phyloP scores from a whole-genome alignment of 2,329 filamentous ascomycete genomes.

The Verticillium isaacii region DNA sequence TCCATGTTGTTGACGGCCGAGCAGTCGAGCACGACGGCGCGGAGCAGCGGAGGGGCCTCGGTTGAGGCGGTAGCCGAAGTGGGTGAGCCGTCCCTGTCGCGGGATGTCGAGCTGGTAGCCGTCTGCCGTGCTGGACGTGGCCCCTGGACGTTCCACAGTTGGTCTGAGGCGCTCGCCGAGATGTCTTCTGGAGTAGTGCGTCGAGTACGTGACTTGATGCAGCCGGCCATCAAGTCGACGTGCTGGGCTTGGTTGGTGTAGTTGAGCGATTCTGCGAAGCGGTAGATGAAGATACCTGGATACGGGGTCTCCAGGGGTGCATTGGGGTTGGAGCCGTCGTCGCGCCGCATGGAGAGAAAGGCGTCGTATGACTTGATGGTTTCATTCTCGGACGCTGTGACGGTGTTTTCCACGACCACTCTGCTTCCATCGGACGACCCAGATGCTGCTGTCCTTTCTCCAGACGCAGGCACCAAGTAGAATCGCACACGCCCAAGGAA shows the following conservation, averaged over 20 bases:
- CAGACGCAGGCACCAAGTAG: background rate
- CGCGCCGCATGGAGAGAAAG: constrained; percentile 43
- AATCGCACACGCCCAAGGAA: constrained; percentile 35
- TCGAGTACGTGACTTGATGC: constrained; percentile 35
- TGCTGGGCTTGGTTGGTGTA: constrained; percentile 50
- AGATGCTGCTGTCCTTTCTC: background rate
- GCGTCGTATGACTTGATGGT: constrained; percentile 18
- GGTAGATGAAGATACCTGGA: constrained; percentile 51
- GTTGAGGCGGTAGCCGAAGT: no score
- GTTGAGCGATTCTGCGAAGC: constrained; percentile 51
- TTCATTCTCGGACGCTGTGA: background rate
- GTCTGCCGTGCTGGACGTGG: constrained; percentile 25
- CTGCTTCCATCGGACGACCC: background rate
- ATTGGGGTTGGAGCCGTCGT: constrained; percentile 46
- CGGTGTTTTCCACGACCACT: background rate
- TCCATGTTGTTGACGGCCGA: constrained; percentile 52
- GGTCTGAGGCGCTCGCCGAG: constrained; percentile 21
- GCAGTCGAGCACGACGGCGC: constrained; percentile 53
- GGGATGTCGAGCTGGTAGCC: background rate
- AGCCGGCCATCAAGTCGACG: constrained; percentile 42
- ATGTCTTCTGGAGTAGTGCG: constrained; percentile 18
- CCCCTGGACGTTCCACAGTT: constrained; percentile 51
- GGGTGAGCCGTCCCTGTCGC: constrained; percentile 19
- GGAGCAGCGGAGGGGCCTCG: constrained; percentile 24
- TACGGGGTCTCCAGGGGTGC: constrained; percentile 40